Base-by-base conservation (phyloP, 352 stramenopile species). In the Phytopythium helicoides region DNA sequence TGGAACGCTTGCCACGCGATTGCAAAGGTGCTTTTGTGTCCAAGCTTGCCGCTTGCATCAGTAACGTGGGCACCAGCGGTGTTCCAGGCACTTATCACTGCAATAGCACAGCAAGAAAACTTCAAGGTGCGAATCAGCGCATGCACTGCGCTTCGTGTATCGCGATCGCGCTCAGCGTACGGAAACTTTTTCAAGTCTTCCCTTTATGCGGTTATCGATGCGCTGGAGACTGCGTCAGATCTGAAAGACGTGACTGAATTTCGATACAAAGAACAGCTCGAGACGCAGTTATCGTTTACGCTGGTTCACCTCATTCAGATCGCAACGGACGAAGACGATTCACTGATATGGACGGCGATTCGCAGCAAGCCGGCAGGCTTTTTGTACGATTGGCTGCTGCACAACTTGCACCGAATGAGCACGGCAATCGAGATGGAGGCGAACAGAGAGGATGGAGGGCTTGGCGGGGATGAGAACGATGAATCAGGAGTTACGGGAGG, bases 51-150 rank as follows among this genome's bases (percentile, higher is more conserved):
- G 5, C 64, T 95, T 18, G 79, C 85, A 1, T 86, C 83, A 0
- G 80, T 86, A 22, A 69, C 84, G 3, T 95, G 85, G 85, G 84
- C 85, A 0, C 82, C 85, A 0, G 65, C 58, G 11, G 75, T 95
- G 0, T 92, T 95, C 47, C 81, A 89, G 26, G 78, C 85, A 15
- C 50, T 95, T 19, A 64, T 92, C 47, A 86, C 59, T 44, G 85
- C 85, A 39, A 84, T 93, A 28, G 60, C 74, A 2, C 85, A 95
- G 62, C 85, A 95, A 58, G 85, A 95, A 46, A 95, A 95, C 56
- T 95, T 95, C 54, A 95, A 95, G 46, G 85, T 95, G 6, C 85
- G 85, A 3, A 95, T 95, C 46, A 92, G 81, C 56, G 84, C 85
- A 5, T 80, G 79, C 11, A 91, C 79, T 47, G 85, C 85, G 9